Conservation (phyloP, 768 basidiomycete species). For the Kwoniella heveanensis region DNA sequence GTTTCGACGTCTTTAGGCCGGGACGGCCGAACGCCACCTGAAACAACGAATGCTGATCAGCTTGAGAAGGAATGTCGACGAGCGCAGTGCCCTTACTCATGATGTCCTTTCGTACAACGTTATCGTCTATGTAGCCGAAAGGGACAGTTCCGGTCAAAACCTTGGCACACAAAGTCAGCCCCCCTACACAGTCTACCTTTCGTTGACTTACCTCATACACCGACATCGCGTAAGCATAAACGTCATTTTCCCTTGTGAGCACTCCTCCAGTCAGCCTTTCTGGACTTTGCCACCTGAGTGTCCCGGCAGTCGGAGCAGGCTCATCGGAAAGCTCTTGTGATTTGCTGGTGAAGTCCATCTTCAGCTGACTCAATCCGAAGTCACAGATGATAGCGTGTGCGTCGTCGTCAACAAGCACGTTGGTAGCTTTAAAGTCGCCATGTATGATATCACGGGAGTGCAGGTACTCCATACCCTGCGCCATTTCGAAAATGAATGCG, state of each 20-base stretch:
- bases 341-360: constrained; percentile 65
- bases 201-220: constrained; percentile 65
- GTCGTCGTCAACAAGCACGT: constrained; percentile 72
- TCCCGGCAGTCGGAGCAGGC: constrained; percentile 60
- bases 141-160: constrained; percentile 26
- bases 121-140: constrained; percentile 39
- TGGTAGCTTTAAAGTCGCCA: constrained; percentile 78
- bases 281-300: constrained; percentile 71
- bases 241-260: constrained; percentile 65
- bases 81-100: constrained; percentile 17
- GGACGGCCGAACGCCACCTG: constrained; percentile 30
- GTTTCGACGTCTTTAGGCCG: constrained; percentile 22
- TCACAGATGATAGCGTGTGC: constrained; percentile 74
- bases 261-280: constrained; percentile 64
- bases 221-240: constrained; percentile 70
- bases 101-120: constrained; percentile 60
- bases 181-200: constrained; percentile 41
- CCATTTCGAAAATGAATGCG: constrained; percentile 67
- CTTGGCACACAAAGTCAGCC: constrained; percentile 24
- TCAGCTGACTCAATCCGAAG: constrained; percentile 81
- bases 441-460: constrained; percentile 71
- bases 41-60: neutral
- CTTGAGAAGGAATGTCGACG: neutral
- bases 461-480: constrained; percentile 78
- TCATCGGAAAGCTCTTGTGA: constrained; percentile 61